A percentile compares a stretch with the other conserved stretches of the same genome.
Conservation (phyloP, 2,329 filamentous ascomycete species). For the Trichophyton rubrum region DNA sequence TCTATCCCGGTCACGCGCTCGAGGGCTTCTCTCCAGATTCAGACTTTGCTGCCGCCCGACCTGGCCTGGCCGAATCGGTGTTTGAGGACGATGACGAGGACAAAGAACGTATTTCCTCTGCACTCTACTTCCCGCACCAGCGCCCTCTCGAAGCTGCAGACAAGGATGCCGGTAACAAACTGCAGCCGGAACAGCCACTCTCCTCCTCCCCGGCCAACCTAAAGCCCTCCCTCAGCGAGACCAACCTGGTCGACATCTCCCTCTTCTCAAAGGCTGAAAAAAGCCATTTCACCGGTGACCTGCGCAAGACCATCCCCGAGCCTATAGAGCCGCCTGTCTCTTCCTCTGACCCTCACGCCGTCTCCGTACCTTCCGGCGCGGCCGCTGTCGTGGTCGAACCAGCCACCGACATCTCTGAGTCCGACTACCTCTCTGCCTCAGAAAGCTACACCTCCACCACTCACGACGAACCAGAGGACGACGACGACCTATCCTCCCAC, state of each 20-base stretch:
- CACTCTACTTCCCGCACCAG: conserved; percentile 52
- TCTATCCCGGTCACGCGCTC: conserved; percentile 1
- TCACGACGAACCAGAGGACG: conserved; percentile 22
- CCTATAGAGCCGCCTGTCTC: conserved; percentile 20
- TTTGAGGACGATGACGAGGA: conserved; percentile 38
- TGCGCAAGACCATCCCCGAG: conserved; percentile 27
- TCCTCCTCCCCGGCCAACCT: background rate
- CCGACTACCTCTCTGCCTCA: conserved; percentile 32
- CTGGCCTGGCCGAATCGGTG: conserved; percentile 4
- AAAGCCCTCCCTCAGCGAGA: conserved; percentile 16
- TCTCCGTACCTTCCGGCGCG: no score
- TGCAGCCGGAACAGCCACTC: background rate
- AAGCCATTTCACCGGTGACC: conserved; percentile 49
- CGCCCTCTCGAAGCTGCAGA: conserved; percentile 32
- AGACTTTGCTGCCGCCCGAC: background rate
- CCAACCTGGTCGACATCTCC: conserved; percentile 43
- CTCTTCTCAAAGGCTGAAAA: conserved; percentile 48
- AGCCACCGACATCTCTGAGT: conserved; percentile 32
- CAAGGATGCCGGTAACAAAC: background rate
- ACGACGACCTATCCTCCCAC: conserved; percentile 40
- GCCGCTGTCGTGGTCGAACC: conserved; percentile 27
- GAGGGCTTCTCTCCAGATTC: conserved; percentile 5
- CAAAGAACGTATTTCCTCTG: conserved; percentile 51
- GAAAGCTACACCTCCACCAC: conserved; percentile 31
- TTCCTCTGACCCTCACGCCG: conserved; percentile 9